These are phyloP conservation scores for Dictyostelium intermedium DNA, from an alignment of 78 protist species.

Conservation along the genomic window DNA sequence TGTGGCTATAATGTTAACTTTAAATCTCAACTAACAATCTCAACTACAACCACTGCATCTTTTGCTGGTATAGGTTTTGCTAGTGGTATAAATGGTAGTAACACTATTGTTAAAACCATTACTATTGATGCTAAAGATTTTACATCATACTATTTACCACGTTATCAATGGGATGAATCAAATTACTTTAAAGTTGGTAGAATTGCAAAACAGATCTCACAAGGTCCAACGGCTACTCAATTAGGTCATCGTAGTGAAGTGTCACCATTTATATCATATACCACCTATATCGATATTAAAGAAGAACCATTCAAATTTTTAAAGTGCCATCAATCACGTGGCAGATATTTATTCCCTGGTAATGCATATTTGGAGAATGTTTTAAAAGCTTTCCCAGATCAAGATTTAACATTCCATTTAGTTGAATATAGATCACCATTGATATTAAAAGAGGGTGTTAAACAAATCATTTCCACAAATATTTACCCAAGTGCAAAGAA, in stretches of 20 bases:
- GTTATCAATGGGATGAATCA: slow-evolving; percentile 22
- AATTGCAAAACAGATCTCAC: background rate
- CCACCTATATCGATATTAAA: background rate
- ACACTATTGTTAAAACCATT: background rate
- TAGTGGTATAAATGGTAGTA: no score
- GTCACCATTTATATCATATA: background rate
- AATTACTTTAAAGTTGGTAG: background rate
- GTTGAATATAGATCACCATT: slow-evolving; percentile 39
- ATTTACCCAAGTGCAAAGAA: background rate
- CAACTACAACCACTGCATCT: background rate
- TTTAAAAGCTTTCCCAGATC: background rate
- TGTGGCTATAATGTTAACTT: background rate
- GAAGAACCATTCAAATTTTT: slow-evolving; percentile 27
- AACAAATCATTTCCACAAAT: background rate
- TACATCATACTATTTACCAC: background rate
- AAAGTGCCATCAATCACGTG: slow-evolving; percentile 23
- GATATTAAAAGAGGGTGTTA: background rate
- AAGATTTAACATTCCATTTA: background rate
- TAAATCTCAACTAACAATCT: background rate
- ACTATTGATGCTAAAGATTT: background rate
- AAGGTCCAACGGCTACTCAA: background rate
- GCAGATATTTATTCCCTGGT: slow-evolving; percentile 24
- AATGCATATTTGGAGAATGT: slow-evolving; percentile 18
- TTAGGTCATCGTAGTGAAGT: background rate
- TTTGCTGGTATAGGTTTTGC: background rate